Evolutionary conservation across 2,329 filamentous ascomycete species (phyloP).

Genomic region (Phaeosphaeriaceae sp.): DNA sequence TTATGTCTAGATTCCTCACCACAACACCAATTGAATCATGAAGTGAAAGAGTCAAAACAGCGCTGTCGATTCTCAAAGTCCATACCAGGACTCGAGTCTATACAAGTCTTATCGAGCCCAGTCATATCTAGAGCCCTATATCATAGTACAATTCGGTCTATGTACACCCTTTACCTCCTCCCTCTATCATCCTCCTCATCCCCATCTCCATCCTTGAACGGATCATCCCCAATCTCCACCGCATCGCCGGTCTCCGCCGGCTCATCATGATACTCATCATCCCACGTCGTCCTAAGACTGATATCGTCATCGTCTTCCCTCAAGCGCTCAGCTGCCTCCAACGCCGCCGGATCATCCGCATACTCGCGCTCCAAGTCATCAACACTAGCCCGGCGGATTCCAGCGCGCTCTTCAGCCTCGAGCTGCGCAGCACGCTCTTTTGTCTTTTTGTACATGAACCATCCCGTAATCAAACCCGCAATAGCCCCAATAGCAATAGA

Average conservation of each 20-base stretch:
- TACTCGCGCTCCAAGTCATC: conserved; percentile 52
- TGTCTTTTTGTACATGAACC: conserved; percentile 79
- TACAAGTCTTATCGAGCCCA: not conserved
- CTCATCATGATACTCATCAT: conserved; percentile 53
- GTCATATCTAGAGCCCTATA: not conserved
- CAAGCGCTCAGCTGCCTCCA: conserved; percentile 48
- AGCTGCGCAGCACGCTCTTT: conserved; percentile 58
- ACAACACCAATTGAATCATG: no score
- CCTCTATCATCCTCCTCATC: conserved; percentile 29
- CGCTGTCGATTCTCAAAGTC: not conserved
- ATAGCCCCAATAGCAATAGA: conserved; percentile 76
- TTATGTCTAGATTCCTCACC: no score
- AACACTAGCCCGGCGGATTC: conserved; percentile 37
- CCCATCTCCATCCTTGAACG: conserved; percentile 54
- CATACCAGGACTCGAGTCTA: conserved; percentile 4
- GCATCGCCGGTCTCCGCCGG: conserved; percentile 52
- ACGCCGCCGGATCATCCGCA: conserved; percentile 55
- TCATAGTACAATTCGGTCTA: not conserved
- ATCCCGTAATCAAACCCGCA: conserved; percentile 78
- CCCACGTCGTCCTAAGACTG: conserved; percentile 59
- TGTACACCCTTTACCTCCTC: conserved; percentile 7
- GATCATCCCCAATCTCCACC: conserved; percentile 50
- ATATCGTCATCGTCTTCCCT: conserved; percentile 62
- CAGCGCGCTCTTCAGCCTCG: conserved; percentile 56
- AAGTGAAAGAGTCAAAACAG: not conserved